Conservation (phyloP, 129 eudicot species). For the Centrapalus pauciflorus region DNA sequence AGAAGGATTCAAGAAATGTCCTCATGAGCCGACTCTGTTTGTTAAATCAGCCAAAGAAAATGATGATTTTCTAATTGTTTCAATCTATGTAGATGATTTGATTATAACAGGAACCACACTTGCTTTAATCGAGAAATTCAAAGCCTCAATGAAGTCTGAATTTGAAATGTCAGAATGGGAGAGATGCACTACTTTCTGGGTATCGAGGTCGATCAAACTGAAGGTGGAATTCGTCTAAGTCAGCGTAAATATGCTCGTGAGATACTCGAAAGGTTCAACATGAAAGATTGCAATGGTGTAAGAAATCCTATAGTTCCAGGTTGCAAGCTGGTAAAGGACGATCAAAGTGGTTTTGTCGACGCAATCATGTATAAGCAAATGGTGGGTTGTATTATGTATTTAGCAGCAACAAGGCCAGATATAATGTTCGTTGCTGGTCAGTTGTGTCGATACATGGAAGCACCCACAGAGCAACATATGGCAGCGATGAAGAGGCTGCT, state of each 20-base stretch:
- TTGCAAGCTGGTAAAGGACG: neutral
- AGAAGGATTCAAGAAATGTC: neutral
- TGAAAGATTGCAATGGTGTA: no score
- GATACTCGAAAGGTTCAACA: no score
- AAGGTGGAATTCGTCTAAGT: no score
- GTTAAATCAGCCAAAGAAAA: neutral
- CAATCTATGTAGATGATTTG: neutral
- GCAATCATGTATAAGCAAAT: neutral
- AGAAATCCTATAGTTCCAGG: no score
- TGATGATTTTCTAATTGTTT: neutral
- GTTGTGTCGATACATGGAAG: neutral
- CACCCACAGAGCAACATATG: neutral
- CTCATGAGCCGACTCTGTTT: neutral
- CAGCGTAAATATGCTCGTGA: no score
- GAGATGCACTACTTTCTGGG: no score
- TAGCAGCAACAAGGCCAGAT: neutral
- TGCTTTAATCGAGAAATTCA: neutral
- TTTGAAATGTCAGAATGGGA: slow-evolving; percentile 6
- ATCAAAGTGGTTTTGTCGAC: neutral
- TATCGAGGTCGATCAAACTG: no score
- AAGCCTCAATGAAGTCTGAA: neutral
- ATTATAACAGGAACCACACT: neutral
- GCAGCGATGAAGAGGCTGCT: neutral
- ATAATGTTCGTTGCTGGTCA: no score
- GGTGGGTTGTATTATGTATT: neutral